Evolutionary conservation across 2,329 filamentous ascomycete species (phyloP), one percentile per base, ranked within the genome.

Genomic region (Phoma herbarum): DNA sequence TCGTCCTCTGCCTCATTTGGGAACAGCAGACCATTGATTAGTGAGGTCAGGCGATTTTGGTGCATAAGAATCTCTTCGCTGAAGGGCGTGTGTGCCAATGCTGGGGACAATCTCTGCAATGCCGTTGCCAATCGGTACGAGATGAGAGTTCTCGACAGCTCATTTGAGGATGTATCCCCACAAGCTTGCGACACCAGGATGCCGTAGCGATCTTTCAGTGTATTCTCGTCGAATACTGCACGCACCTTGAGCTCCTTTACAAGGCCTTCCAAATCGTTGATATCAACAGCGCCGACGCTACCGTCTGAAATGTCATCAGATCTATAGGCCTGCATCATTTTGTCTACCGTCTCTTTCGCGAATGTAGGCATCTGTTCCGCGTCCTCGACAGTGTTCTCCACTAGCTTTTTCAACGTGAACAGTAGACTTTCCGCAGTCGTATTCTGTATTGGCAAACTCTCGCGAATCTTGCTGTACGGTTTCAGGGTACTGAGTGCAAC

Each of bases 391-490:
- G 67, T 67, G 22, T 75, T 69, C 25, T 74, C 70, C 16, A 73
- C 52, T 62, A 77, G 71, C 46, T 73, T 77, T 14, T 68, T 73
- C 1, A 76, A 51, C 4, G 71, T 73, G 51, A 74, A 76, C 0
- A 73, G 56, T 7, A 78, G 47, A 2, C 67, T 66, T 53, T 79
- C 77, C 16, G 76, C 72, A 31, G 61, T 73, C 9, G 64, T 64
- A 23, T 67, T 49, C 26, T 57, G 37, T 5, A 18, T 28, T 11
- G 68, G 69, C 18, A 76, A 70, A 1, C 49, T 52, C 4, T 68
- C 51, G 9, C 62, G 60, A 11, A 59, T 51, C 46, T 62, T 44
- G 33, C 5, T 71, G 47, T 67, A 65, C n/a, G 59, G 59, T 20
- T 50, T 57, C 16, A 74, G 28, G 2, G 62, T 65, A 50, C 63